phyloP scores from a whole-genome alignment of 352 stramenopile species.

The Phytophthora litchii region DNA sequence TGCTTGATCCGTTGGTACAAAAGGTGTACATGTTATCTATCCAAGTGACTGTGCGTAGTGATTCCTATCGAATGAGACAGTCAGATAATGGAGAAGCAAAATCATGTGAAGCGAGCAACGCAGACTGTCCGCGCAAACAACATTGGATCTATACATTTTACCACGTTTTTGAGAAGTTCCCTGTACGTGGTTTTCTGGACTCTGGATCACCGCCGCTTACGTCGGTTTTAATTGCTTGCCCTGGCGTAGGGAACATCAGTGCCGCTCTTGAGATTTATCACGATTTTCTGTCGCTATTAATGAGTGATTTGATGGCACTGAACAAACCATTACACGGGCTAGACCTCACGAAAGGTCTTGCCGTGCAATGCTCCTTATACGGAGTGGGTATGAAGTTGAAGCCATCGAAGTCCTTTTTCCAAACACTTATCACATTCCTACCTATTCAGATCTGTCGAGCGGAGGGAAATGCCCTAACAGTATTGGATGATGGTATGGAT shows the following conservation, averaged over 20 bases:
- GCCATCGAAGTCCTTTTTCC: conserved; percentile 38
- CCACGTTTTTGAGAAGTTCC: conserved; percentile 67
- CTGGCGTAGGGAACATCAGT: background rate
- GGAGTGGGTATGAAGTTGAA: conserved; percentile 10
- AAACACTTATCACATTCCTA: conserved; percentile 64
- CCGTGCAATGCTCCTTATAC: conserved; percentile 4
- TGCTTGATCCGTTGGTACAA: conserved; percentile 38
- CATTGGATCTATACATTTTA: conserved; percentile 41
- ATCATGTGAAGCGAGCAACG: background rate
- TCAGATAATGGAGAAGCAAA: conserved; percentile 13
- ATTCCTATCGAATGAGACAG: conserved; percentile 60
- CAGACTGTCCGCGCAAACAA: conserved; percentile 24
- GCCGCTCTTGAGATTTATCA: conserved; percentile 17
- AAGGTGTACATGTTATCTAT: conserved; percentile 33
- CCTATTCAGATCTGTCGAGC: conserved; percentile 78
- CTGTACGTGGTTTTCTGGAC: conserved; percentile 36
- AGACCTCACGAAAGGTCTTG: conserved; percentile 28
- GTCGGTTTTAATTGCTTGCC: conserved; percentile 16
- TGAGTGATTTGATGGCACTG: conserved; percentile 40
- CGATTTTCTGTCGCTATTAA: conserved; percentile 43
- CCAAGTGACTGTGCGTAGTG: conserved; percentile 53
- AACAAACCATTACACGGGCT: conserved; percentile 50
- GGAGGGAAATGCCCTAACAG: conserved; percentile 56
- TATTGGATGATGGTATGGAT: conserved; percentile 56
- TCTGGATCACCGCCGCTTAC: background rate